A percentile compares a stretch with the other conserved stretches of the same genome.
Evolutionary conservation across 345 rosid genomes (phyloP).

Genomic region (Melaleuca quinquenervia): DNA sequence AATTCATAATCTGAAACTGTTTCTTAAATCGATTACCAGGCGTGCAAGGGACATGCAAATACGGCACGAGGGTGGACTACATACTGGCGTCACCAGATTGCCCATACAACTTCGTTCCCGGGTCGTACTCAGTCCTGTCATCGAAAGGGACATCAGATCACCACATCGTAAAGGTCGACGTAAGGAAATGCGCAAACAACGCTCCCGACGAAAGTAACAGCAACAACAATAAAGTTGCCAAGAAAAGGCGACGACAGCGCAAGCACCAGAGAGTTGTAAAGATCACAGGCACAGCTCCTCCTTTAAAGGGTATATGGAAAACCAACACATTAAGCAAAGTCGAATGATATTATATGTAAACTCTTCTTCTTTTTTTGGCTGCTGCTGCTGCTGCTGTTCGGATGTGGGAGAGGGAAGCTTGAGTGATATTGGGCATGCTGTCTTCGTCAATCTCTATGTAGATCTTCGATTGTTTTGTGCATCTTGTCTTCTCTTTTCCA

Average conservation of each 20-base stretch:
- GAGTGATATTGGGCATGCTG: background rate
- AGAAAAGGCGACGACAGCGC: slow-evolving; percentile 5
- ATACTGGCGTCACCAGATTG: slow-evolving; percentile 70
- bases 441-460: background rate
- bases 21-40: slow-evolving; percentile 22
- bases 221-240: background rate
- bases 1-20: background rate
- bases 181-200: slow-evolving; percentile 12
- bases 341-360: background rate
- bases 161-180: slow-evolving; percentile 85
- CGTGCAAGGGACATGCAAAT: slow-evolving; percentile 96
- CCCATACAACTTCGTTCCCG: slow-evolving; percentile 65
- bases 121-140: slow-evolving; percentile 79
- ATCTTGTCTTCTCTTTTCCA: background rate
- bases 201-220: background rate
- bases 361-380: background rate
- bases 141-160: slow-evolving; percentile 97
- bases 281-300: slow-evolving; percentile 15
- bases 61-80: slow-evolving; percentile 90
- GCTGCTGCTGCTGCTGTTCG: background rate
- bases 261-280: slow-evolving; percentile 28
- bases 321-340: background rate
- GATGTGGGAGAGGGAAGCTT: background rate
- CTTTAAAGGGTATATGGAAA: slow-evolving; percentile 57
- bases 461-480: background rate